phyloP scores from a whole-genome alignment of 805 yeast species.

The Metschnikowia borealis region DNA sequence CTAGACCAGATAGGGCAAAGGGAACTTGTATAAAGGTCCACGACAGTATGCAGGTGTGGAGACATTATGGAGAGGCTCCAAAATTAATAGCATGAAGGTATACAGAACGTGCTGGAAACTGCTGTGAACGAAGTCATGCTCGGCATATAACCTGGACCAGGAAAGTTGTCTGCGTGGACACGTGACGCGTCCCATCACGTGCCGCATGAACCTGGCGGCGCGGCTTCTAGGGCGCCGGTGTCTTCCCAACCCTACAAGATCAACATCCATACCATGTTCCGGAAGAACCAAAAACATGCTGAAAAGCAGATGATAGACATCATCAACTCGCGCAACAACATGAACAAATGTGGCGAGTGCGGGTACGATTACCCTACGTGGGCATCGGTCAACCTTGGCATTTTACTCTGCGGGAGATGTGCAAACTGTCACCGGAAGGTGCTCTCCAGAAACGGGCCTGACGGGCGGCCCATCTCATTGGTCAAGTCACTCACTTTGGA shows the following conservation, averaged over 20 bases:
- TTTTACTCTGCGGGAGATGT: slow-evolving; percentile 80
- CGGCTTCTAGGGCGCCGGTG: background rate
- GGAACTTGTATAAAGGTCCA: no score
- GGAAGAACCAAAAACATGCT: slow-evolving; percentile 38
- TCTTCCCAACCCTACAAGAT: background rate
- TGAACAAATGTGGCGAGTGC: slow-evolving; percentile 79
- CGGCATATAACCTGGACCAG: no score
- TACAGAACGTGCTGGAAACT: no score
- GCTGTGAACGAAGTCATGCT: no score
- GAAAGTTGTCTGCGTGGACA: no score
- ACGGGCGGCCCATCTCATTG: slow-evolving; percentile 46
- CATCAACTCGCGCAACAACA: slow-evolving; percentile 55
- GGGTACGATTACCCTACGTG: slow-evolving; percentile 62
- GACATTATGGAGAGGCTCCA: no score
- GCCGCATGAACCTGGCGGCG: background rate
- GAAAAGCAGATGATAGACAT: slow-evolving; percentile 56
- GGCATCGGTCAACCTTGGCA: slow-evolving; percentile 51
- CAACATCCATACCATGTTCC: slow-evolving; percentile 22
- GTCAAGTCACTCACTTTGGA: slow-evolving; percentile 76
- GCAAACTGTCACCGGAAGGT: slow-evolving; percentile 71
- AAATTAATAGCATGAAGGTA: no score
- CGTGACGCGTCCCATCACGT: background rate
- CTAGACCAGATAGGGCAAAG: no score
- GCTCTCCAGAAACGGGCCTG: slow-evolving; percentile 35
- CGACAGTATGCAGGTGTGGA: no score